Evolutionary conservation across 2,329 filamentous ascomycete species (phyloP), one percentile per base, ranked within the genome.

Genomic region (Xylariaceae sp.): DNA sequence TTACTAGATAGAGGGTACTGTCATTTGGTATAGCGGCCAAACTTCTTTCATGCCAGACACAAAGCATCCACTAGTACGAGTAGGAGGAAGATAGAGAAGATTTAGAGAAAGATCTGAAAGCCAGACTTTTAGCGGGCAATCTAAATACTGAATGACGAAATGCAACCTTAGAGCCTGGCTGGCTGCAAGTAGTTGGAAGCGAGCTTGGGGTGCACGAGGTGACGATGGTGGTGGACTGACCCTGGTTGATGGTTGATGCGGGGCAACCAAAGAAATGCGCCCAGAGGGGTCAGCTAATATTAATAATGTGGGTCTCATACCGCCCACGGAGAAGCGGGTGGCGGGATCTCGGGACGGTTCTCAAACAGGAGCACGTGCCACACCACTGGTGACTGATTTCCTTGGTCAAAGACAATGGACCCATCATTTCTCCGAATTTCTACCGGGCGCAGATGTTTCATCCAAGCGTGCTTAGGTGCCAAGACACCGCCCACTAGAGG

Each of bases 241-340:
- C 28, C 26, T 43, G 33, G 41, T 31, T 39, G 24, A 37, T 45
- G 56, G 52, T 56, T 53, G 59, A 56, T 61, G 59, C 59, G 59
- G 59, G 59, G 59, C 59, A 58, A 56, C 55, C 24, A 17, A 23
- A n/a, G 12, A 40, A 40, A 14, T 17, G 33, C 5, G n/a, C n/a
- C n/a, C n/a, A n/a, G n/a, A n/a, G n/a, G n/a, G n/a, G n/a, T n/a
- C n/a, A n/a, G n/a, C n/a, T n/a, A n/a, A n/a, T n/a, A n/a, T n/a
- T n/a, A n/a, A n/a, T n/a, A n/a, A n/a, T n/a, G n/a, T n/a, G n/a
- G n/a, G n/a, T n/a, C n/a, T n/a, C n/a, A n/a, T n/a, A n/a, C n/a
- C n/a, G n/a, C n/a, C n/a, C n/a, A n/a, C n/a, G n/a, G n/a, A n/a
- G n/a, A n/a, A n/a, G n/a, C n/a, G n/a, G n/a, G n/a, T n/a, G n/a